Conservation (phyloP, 2,329 filamentous ascomycete species). For the Leptosphaerulina australis region DNA sequence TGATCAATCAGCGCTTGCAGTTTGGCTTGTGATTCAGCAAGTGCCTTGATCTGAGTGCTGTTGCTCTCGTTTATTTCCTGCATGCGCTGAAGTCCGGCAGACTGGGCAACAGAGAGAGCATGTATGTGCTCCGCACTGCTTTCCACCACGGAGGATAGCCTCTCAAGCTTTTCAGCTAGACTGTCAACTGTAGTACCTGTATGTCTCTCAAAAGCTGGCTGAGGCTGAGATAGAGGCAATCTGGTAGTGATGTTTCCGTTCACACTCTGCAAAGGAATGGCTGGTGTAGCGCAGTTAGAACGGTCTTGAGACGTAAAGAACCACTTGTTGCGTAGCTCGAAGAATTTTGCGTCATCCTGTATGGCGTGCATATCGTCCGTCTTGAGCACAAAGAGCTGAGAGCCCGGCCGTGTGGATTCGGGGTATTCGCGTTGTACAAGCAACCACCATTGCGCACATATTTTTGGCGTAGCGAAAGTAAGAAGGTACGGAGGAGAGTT, state of each 20-base stretch:
- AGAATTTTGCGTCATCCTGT: constrained; percentile 39
- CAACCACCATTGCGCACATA: constrained; percentile 44
- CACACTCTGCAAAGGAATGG: constrained; percentile 42
- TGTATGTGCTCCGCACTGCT: constrained; percentile 42
- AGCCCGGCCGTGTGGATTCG: constrained; percentile 36
- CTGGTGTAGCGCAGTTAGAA: constrained; percentile 25
- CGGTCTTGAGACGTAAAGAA: constrained; percentile 41
- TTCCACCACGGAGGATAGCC: constrained; percentile 37
- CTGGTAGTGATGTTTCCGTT: constrained; percentile 29
- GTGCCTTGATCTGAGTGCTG: constrained; percentile 42
- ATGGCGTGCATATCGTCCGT: constrained; percentile 45
- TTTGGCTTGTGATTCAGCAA: constrained; percentile 40
- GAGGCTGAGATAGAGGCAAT: constrained; percentile 3
- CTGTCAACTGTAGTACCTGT: constrained; percentile 28
- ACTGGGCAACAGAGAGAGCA: constrained; percentile 44
- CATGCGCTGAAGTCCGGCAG: constrained; percentile 43
- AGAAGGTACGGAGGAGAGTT: constrained; percentile 43
- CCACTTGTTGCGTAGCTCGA: constrained; percentile 42
- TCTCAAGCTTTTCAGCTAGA: constrained; percentile 33
- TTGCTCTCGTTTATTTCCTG: constrained; percentile 48
- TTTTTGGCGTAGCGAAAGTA: constrained; percentile 41
- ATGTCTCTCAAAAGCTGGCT: constrained; percentile 14
- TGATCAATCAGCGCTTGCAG: constrained; percentile 40
- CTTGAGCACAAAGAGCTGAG: constrained; percentile 45
- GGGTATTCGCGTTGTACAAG: constrained; percentile 43